Evolutionary conservation across 2,329 filamentous ascomycete species (phyloP), one percentile per base, ranked within the genome.

Genomic region (Aplosporella prunicola): DNA sequence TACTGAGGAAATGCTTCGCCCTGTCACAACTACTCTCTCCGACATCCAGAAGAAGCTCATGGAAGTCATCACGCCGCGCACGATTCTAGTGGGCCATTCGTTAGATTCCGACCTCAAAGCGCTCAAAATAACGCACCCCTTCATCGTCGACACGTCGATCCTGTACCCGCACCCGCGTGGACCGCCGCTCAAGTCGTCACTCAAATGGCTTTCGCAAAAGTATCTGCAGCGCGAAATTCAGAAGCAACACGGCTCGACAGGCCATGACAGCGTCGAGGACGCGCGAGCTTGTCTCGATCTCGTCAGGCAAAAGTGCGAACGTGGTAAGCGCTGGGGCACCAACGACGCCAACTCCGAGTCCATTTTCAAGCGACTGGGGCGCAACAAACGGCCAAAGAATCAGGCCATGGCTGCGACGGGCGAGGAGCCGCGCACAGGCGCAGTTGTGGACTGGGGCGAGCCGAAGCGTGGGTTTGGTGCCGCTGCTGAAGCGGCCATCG

Each of bases 231-330:
- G 84, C 40, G 83, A 93, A 56, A 93, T 98, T 36, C 91, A 98
- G 56, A 86, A 83, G 50, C 78, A 78, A 28, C 63, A 69, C 45
- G 82, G 81, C 34, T 67, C 68, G 11, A 68, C 70, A 11, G 91
- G 91, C 11, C 91, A 98, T 56, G 81, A 96, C 67, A 91, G 84
- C 41, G 73, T 94, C 45, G 91, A 98, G 60, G 91, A 98, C 57
- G 87, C 91, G 10, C 79, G 74, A 46, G 87, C 91, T 3, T 93
- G 87, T 46, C 77, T 98, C 10, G 88, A 96, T 51, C 78, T 98
- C 2, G 78, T 96, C 32, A 93, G 91, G 60, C 80, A 89, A 54
- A 98, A 98, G 59, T 95, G 89, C 57, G 88, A 96, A 58, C 91
- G 84, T 61, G 91, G 91, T 26, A 83, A 82, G 46, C 62, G 69